Conservation (phyloP, 768 basidiomycete genomes). For the Russula compacta region DNA sequence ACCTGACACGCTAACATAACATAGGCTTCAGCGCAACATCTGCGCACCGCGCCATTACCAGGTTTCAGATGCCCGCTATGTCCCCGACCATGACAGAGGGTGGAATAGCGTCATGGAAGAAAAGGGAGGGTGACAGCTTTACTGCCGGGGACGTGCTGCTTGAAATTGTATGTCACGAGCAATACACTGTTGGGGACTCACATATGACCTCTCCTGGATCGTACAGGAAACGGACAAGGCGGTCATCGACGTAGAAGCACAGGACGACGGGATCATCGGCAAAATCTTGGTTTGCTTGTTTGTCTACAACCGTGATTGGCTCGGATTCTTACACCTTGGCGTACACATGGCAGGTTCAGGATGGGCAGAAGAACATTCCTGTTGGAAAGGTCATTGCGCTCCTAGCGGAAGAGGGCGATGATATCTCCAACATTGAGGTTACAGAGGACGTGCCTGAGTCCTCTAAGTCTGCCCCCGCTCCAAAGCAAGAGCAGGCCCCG, state of each 20-base stretch:
- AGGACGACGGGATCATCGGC: slow-evolving; percentile 90
- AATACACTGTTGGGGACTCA: not conserved
- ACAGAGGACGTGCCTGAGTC: slow-evolving; percentile 36
- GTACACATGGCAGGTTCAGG: slow-evolving; percentile 40
- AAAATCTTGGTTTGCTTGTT: slow-evolving; percentile 71
- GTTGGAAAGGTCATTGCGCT: slow-evolving; percentile 89
- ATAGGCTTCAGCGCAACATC: slow-evolving; percentile 48
- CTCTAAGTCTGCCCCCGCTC: slow-evolving; percentile 1
- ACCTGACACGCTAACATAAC: not conserved
- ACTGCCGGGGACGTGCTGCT: slow-evolving; percentile 75
- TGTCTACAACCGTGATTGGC: not conserved
- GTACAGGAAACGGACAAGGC: slow-evolving; percentile 90
- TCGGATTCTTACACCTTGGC: not conserved
- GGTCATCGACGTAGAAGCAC: slow-evolving; percentile 97
- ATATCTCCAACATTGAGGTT: slow-evolving; percentile 73
- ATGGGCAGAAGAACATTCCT: slow-evolving; percentile 75
- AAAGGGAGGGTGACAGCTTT: slow-evolving; percentile 74
- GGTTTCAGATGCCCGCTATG: slow-evolving; percentile 93
- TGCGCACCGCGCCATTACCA: slow-evolving; percentile 52
- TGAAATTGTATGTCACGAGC: slow-evolving; percentile 63
- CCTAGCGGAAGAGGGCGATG: slow-evolving; percentile 92
- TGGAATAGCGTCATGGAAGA: slow-evolving; percentile 86
- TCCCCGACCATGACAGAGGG: slow-evolving; percentile 96
- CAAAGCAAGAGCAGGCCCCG: slow-evolving; percentile 23
- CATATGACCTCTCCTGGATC: not conserved